Base-by-base conservation (phyloP, 2,329 filamentous ascomycete genomes). In the Aureobasidium mangrovei region DNA sequence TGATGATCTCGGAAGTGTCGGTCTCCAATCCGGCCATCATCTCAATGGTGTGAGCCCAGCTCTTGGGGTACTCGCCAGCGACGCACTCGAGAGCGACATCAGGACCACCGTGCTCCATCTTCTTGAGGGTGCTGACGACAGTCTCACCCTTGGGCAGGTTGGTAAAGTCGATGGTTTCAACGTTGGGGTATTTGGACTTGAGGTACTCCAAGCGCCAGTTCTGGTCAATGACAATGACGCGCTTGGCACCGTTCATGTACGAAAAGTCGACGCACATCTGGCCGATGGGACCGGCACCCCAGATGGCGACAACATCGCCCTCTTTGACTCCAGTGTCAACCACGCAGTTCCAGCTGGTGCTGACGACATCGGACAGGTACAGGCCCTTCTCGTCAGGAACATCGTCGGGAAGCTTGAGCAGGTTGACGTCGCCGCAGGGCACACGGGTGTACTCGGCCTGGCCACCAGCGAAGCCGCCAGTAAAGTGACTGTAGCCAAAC, bases 371-470 rank as follows among this genome's bases (percentile, higher is more conserved):
- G 1, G 85, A 90, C 1, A 95, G 77, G 68, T 82, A 95, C 1
- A 95, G 75, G 7, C 72, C 86, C 72, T 91, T 90, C 74, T 95
- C 90, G 64, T 95, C 89, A 0, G 88, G 86, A 0, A 95, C 84
- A 60, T 79, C 78, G 53, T 86, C 83, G 1, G 90, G 89, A 4
- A 95, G 80, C 62, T 84, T 82, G 9, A 95, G 76, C 26, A 95
- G 74, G 64, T 95, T 95, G 57, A 88, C 83, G 61, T 93, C 86
- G 29, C 82, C 89, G 31, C 83, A 80, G 0, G 90, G 88, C 6
- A 94, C 88, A 6, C 89, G 80, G 0, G 91, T 84, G 63, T 89
- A 95, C 70, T 95, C 90, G 3, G 88, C 86, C 69, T 95, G 90
- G 0, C 89, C 89, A 46, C 90, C 88, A 0, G 88, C 88, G 65